Evolutionary conservation across 352 stramenopile genomes (phyloP), one percentile per base, ranked within the genome.

Genomic region (Pythium scleroteichum): DNA sequence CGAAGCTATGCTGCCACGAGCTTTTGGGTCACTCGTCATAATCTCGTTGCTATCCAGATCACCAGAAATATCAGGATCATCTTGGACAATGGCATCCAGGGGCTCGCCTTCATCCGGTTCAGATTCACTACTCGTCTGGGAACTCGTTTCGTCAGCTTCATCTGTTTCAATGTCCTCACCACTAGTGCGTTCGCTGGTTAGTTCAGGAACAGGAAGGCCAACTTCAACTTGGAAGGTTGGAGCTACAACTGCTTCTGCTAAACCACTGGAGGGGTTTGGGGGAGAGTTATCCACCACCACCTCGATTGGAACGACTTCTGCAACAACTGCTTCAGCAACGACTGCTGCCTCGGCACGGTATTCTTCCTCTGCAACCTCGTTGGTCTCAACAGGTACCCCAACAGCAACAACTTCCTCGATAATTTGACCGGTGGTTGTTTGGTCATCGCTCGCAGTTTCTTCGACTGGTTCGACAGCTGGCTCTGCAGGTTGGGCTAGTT

Each of bases 11-110:
- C 55, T 71, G 2, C 51, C 55, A 4, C 44, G 47, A 16, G 14
- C 62, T 23, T 53, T 45, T 12, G 71, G 69, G 44, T 69, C 63
- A 29, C 52, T 66, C 75, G 82, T 12, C 19, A 72, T 71, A 66
- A 90, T 80, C 24, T 88, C 71, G 14, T 90, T 77, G 48, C 55
- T 78, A 29, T 87, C 80, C 13, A 58, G 23, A 35, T 65, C 63
- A 14, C 50, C 49, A 20, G 48, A 56, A 7, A 69, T 69, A 41
- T 69, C 62, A n/a, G 50, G 48, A n/a, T 69, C 62, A 10, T 69
- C 62, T 57, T 64, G 62, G 7, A 57, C 62, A 23, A 69, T 54
- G 19, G 42, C 27, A 48, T 69, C 62, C 7, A 64, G 50, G 14
- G 59, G 23, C 29, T 66, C 59, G 16, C 59, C 42, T 41, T 66